These are phyloP conservation scores for Chrysoporthe austroafricana DNA, from an alignment of 2,329 filamentous ascomycete genomes.

Conservation along the genomic window DNA sequence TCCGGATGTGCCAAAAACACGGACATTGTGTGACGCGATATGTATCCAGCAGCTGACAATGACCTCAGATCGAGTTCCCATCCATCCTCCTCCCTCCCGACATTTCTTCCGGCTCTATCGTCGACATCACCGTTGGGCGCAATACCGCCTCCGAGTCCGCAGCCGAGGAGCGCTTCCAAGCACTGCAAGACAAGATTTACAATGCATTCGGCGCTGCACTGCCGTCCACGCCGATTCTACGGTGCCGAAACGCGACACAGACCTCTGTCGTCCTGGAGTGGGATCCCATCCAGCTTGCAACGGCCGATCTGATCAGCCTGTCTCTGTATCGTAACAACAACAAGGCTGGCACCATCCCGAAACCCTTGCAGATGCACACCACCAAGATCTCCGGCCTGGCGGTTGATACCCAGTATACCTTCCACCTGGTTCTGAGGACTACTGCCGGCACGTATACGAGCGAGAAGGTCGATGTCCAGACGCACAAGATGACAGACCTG, in stretches of 20 bases:
- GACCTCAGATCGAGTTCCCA: constrained; percentile 88
- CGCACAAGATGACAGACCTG: constrained; percentile 98
- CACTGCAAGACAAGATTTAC: constrained; percentile 88
- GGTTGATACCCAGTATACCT: constrained; percentile 95
- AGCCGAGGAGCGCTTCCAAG: constrained; percentile 75
- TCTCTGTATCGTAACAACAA: constrained; percentile 94
- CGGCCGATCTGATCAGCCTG: constrained; percentile 85
- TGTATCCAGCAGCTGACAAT: constrained; percentile 1
- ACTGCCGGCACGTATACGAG: constrained; percentile 85
- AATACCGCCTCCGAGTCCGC: constrained; percentile 79
- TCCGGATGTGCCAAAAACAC: not conserved
- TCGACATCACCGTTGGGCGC: constrained; percentile 93
- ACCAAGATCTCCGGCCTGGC: constrained; percentile 96
- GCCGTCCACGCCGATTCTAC: constrained; percentile 76
- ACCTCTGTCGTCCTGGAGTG: constrained; percentile 98
- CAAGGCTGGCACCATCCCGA: constrained; percentile 93
- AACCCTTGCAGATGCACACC: constrained; percentile 82
- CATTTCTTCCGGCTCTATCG: constrained; percentile 94
- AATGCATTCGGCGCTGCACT: constrained; percentile 81
- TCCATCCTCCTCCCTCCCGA: constrained; percentile 95
- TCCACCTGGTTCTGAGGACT: constrained; percentile 89
- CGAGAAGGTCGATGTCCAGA: constrained; percentile 82
- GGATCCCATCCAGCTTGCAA: constrained; percentile 93
- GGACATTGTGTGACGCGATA: no score
- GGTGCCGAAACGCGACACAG: constrained; percentile 95